Percentiles rank a stretch among this genome's conserved stretches.
Conservation (phyloP, 169 alveolate genomes). For the Plasmodium berghei region DNA sequence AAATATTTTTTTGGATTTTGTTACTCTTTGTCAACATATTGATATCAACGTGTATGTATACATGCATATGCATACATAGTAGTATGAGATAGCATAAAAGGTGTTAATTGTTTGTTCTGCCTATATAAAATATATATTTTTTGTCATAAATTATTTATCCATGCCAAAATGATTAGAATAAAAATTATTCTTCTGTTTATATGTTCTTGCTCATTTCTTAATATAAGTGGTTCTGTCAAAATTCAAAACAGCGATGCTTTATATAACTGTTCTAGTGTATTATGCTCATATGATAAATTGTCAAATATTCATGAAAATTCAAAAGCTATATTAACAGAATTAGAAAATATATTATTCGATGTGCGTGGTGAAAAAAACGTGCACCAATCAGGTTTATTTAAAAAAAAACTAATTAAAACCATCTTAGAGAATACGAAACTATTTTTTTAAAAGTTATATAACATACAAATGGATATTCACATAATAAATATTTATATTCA, state of each 20-base stretch:
- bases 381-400: slow-evolving; percentile 41
- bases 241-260: background rate
- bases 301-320: slow-evolving; percentile 58
- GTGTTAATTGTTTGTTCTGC: too few relatives aligned
- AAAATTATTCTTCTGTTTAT: background rate
- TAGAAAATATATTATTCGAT: slow-evolving; percentile 55
- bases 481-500: background rate
- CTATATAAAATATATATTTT: too few relatives aligned
- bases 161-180: slow-evolving; percentile 45
- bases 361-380: slow-evolving; percentile 36
- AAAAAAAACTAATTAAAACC: slow-evolving; percentile 6
- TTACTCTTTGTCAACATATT: background rate
- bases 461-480: background rate
- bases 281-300: slow-evolving; percentile 50
- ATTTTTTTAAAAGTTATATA: background rate
- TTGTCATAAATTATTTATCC: background rate
- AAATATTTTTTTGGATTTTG: too few relatives aligned
- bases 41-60: slow-evolving; percentile 8
- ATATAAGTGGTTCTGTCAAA: slow-evolving; percentile 12
- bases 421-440: background rate
- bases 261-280: slow-evolving; percentile 55
- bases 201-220: slow-evolving; percentile 6
- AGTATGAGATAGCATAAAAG: too few relatives aligned
- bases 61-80: background rate
- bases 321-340: slow-evolving; percentile 40